Evolutionary conservation across 768 basidiomycete genomes (phyloP).

Genomic region (Lentinus brumalis): DNA sequence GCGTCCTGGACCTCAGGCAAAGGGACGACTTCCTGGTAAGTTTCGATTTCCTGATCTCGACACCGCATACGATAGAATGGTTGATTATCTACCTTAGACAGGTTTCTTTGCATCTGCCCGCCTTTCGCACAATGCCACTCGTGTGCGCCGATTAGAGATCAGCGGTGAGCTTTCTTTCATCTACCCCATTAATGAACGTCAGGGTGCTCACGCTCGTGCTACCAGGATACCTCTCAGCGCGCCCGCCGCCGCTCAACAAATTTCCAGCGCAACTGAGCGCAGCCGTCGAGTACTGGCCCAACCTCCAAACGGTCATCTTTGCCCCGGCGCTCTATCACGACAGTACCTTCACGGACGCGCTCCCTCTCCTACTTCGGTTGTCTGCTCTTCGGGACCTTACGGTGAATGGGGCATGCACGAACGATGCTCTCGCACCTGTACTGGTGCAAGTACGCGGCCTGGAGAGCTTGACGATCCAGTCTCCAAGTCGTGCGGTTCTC

Average conservation of each 20-base stretch:
- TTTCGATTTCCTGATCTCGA: neutral
- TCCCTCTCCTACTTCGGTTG: slow-evolving; percentile 15
- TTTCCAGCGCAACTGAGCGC: slow-evolving; percentile 14
- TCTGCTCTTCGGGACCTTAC: slow-evolving; percentile 16
- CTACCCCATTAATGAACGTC: neutral
- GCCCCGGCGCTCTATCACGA: slow-evolving; percentile 13
- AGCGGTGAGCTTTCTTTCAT: slow-evolving; percentile 1
- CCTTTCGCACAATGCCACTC: slow-evolving; percentile 14
- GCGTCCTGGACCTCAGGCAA: slow-evolving; percentile 35
- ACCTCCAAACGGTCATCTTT: slow-evolving; percentile 21
- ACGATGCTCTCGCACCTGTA: slow-evolving; percentile 5
- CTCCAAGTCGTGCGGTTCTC: slow-evolving; percentile 25
- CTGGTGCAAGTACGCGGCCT: slow-evolving; percentile 21
- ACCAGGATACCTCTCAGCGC: slow-evolving; percentile 23
- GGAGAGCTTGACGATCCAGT: slow-evolving; percentile 21
- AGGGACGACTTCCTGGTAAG: slow-evolving; percentile 39
- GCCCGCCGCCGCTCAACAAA: slow-evolving; percentile 13
- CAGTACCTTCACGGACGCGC: slow-evolving; percentile 10
- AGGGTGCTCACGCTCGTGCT: slow-evolving; percentile 31
- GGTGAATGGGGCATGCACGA: slow-evolving; percentile 17
- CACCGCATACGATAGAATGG: neutral
- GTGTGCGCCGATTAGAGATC: slow-evolving; percentile 12
- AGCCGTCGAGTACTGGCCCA: slow-evolving; percentile 23
- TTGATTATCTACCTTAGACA: neutral
- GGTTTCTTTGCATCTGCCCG: slow-evolving; percentile 12